Evolutionary conservation across 2,329 filamentous ascomycete genomes (phyloP).

Genomic region (Stemphylium beticola): DNA sequence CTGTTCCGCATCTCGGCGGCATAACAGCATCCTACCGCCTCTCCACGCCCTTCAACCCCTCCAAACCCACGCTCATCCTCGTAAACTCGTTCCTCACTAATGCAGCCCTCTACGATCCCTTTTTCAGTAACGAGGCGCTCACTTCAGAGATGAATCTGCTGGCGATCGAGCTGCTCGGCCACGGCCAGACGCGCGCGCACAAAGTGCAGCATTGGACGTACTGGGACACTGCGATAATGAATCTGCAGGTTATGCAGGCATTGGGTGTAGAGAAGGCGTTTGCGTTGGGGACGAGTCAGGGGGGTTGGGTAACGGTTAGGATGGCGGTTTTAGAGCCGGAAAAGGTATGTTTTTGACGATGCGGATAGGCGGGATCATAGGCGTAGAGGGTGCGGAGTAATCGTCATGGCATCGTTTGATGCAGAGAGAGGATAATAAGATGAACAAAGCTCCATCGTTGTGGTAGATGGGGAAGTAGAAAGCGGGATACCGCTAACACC

Average conservation of each 20-base stretch:
- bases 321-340: slow-evolving; percentile 61
- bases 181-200: slow-evolving; percentile 55
- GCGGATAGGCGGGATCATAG: not conserved
- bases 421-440: not conserved
- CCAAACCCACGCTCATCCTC: slow-evolving; percentile 59
- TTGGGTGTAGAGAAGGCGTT: slow-evolving; percentile 55
- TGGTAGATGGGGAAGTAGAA: not conserved
- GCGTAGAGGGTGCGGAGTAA: not conserved
- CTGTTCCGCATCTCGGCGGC: slow-evolving; percentile 58
- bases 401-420: not conserved
- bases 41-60: slow-evolving; percentile 39
- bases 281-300: slow-evolving; percentile 60
- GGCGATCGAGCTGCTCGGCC: slow-evolving; percentile 61
- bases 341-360: slow-evolving; percentile 35
- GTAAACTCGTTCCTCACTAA: slow-evolving; percentile 61
- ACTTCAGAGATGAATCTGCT: slow-evolving; percentile 55
- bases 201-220: slow-evolving; percentile 58
- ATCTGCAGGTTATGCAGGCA: slow-evolving; percentile 49
- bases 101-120: slow-evolving; percentile 52
- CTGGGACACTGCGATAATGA: slow-evolving; percentile 61
- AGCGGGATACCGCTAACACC: not conserved
- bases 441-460: not conserved
- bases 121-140: slow-evolving; percentile 48
- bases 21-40: slow-evolving; percentile 58
- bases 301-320: slow-evolving; percentile 59